Conservation (phyloP, 352 stramenopile species). For the Pythium aristosporum region DNA sequence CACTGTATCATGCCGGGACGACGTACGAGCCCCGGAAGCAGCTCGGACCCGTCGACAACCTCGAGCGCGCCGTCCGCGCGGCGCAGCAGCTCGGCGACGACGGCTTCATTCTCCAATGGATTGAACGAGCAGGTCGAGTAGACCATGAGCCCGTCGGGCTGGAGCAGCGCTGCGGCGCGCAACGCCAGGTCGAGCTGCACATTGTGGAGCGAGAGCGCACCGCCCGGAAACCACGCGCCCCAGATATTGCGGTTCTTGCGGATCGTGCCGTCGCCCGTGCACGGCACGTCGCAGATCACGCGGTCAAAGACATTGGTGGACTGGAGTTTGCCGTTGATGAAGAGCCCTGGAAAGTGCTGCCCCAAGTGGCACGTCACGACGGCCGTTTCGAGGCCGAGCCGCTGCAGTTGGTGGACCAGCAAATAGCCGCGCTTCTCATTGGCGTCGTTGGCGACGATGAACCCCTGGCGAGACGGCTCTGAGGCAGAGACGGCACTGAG, state of each 20-base stretch:
- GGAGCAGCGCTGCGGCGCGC: conserved; percentile 88
- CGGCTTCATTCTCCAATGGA: conserved; percentile 97
- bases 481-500: conserved; percentile 27
- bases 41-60: conserved; percentile 73
- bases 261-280: conserved; percentile 96
- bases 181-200: conserved; percentile 93
- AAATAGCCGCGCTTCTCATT: conserved; percentile 96
- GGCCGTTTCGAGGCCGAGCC: conserved; percentile 62
- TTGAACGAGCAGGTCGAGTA: conserved; percentile 98
- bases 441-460: conserved; percentile 95
- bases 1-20: conserved; percentile 56
- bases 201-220: conserved; percentile 88
- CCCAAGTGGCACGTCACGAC: conserved; percentile 93
- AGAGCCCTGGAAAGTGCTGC: conserved; percentile 93
- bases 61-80: conserved; percentile 82
- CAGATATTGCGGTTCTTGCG: conserved; percentile 96
- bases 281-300: conserved; percentile 98
- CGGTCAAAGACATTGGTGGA: conserved; percentile 91
- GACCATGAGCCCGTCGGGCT: conserved; percentile 90
- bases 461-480: conserved; percentile 37
- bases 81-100: conserved; percentile 94
- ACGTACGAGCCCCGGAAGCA: conserved; percentile 48
- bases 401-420: conserved; percentile 92
- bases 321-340: conserved; percentile 36
- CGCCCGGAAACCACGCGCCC: conserved; percentile 86